A percentile compares a stretch with the other conserved stretches of the same genome.
Evolutionary conservation across 108 stramenopile genomes (phyloP).

Genomic region (Discostella pseudostelligera): DNA sequence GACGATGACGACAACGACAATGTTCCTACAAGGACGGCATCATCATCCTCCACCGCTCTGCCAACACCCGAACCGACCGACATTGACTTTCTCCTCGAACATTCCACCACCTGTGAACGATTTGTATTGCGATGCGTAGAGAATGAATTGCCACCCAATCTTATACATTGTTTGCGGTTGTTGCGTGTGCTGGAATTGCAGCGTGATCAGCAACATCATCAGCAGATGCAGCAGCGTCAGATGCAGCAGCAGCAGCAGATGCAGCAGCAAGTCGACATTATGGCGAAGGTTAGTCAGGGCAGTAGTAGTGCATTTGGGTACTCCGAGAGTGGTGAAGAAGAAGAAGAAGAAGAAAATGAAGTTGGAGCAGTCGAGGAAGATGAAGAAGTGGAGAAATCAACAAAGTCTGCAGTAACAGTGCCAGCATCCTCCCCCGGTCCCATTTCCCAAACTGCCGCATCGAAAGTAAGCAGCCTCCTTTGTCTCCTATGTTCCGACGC

Average conservation of each 20-base stretch:
- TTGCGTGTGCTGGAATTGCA: slow-evolving; percentile 92
- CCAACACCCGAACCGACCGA: slow-evolving; percentile 31
- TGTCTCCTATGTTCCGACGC: slow-evolving; percentile 79
- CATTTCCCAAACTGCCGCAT: slow-evolving; percentile 58
- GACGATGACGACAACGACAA: slow-evolving; percentile 13
- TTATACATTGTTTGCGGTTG: slow-evolving; percentile 92
- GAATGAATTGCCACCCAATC: slow-evolving; percentile 92
- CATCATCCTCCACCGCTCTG: neutral
- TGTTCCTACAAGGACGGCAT: neutral
- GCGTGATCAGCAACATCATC: slow-evolving; percentile 57
- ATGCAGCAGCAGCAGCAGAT: too few relatives aligned
- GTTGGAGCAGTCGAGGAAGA: slow-evolving; percentile 19
- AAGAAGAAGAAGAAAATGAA: slow-evolving; percentile 12
- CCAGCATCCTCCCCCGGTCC: slow-evolving; percentile 22
- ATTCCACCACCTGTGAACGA: slow-evolving; percentile 66
- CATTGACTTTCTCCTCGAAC: slow-evolving; percentile 66
- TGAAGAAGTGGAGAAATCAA: slow-evolving; percentile 3
- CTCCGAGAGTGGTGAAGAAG: too few relatives aligned
- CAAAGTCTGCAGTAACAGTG: slow-evolving; percentile 21
- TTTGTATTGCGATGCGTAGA: slow-evolving; percentile 90
- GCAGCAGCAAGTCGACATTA: too few relatives aligned
- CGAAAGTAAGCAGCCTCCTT: slow-evolving; percentile 75
- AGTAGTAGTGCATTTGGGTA: too few relatives aligned
- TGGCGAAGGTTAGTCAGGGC: too few relatives aligned
- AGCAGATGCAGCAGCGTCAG: neutral